A percentile compares a stretch with the other conserved stretches of the same genome.
Evolutionary conservation across 257 asterid species (phyloP).

Genomic region (Nicotiana sylvestris): DNA sequence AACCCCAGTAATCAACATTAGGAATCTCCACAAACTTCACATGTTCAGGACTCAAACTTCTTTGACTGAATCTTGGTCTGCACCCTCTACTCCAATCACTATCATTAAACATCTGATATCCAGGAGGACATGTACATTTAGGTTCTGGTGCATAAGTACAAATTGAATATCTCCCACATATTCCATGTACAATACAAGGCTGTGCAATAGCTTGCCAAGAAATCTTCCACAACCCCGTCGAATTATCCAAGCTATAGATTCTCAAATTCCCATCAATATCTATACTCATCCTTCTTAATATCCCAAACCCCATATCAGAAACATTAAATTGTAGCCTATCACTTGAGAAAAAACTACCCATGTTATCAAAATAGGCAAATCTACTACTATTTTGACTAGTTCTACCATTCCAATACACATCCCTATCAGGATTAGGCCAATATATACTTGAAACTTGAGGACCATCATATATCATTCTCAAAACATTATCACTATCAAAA

Average conservation of each 20-base stretch:
- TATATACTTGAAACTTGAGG: slow-evolving; percentile 50
- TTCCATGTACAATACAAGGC: slow-evolving; percentile 43
- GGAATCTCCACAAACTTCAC: slow-evolving; percentile 51
- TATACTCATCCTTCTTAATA: slow-evolving; percentile 49
- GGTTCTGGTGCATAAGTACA: slow-evolving; percentile 42
- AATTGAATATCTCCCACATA: slow-evolving; percentile 63
- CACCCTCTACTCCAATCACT: slow-evolving; percentile 59
- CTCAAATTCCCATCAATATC: slow-evolving; percentile 68
- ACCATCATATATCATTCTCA: slow-evolving; percentile 53
- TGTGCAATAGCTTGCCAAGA: slow-evolving; percentile 60
- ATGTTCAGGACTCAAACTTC: not conserved
- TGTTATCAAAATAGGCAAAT: slow-evolving; percentile 41
- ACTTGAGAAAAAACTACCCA: slow-evolving; percentile 55
- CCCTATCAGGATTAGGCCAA: slow-evolving; percentile 58
- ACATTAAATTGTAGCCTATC: slow-evolving; percentile 39
- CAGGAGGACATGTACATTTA: slow-evolving; percentile 59
- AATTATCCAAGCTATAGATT: slow-evolving; percentile 47
- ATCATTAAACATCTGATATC: slow-evolving; percentile 28
- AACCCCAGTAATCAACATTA: slow-evolving; percentile 57
- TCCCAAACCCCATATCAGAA: slow-evolving; percentile 52
- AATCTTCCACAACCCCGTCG: slow-evolving; percentile 52
- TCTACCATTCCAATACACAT: slow-evolving; percentile 33
- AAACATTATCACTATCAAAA: slow-evolving; percentile 56
- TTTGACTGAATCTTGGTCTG: slow-evolving; percentile 31
- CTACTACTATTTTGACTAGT: slow-evolving; percentile 65